These are phyloP conservation scores for Capsicum chinense DNA, from an alignment of 257 asterid genomes.

Conservation along the genomic window DNA sequence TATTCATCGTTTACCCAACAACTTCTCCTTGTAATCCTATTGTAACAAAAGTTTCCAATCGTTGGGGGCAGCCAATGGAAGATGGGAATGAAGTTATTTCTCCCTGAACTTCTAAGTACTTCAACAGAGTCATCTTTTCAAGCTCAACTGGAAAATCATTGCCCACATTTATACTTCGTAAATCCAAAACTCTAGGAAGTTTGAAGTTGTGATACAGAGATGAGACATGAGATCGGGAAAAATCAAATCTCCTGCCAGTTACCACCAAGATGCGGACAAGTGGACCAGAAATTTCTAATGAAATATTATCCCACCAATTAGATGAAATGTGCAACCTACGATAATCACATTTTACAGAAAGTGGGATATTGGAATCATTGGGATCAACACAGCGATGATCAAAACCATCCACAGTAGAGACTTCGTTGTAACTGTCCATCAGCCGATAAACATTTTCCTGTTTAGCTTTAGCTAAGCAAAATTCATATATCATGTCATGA, in stretches of 20 bases:
- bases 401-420: too few species aligned
- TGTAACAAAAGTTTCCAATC: constrained; percentile 23
- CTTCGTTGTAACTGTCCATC: background rate
- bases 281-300: background rate
- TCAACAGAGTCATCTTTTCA: background rate
- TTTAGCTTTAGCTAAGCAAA: constrained; percentile 14
- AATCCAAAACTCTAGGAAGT: constrained; percentile 30
- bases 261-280: background rate
- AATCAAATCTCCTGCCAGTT: background rate
- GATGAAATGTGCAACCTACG: background rate
- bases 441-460: background rate
- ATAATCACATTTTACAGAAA: background rate
- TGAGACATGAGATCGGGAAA: background rate
- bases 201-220: background rate
- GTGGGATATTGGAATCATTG: too few species aligned
- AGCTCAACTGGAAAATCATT: background rate
- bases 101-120: constrained; percentile 13
- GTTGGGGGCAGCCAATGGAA: constrained; percentile 12
- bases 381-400: too few species aligned
- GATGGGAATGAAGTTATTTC: background rate
- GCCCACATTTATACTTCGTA: background rate
- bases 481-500: constrained; percentile 17
- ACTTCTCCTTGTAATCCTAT: background rate
- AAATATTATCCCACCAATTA: background rate
- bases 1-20: background rate